These are phyloP conservation scores for Debaryomyces nepalensis DNA, from an alignment of 1,139 yeast genomes.

Conservation along the genomic window DNA sequence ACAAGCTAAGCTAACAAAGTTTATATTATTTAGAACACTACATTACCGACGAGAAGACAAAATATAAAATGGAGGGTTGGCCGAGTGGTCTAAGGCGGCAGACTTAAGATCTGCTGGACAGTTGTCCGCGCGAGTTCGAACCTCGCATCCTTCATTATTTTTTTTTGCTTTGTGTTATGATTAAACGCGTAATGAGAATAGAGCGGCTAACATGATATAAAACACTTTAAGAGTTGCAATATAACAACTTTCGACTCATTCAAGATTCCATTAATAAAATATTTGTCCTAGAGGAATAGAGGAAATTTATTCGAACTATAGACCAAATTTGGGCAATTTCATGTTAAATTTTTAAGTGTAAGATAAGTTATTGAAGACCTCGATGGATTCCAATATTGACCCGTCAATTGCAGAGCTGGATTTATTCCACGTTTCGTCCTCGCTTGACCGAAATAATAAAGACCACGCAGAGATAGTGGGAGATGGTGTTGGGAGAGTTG, in stretches of 20 bases:
- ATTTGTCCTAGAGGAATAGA: neutral
- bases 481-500: slow-evolving; percentile 2
- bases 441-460: slow-evolving; percentile 15
- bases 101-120: slow-evolving; percentile 49
- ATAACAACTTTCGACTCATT: neutral
- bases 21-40: too few species aligned
- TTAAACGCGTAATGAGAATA: neutral
- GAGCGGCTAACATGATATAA: neutral
- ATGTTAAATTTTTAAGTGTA: too few species aligned
- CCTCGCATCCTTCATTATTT: slow-evolving; percentile 74
- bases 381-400: slow-evolving; percentile 24
- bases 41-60: too few species aligned
- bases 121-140: slow-evolving; percentile 82
- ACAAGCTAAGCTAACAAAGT: too few species aligned
- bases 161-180: slow-evolving; percentile 22
- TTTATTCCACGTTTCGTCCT: slow-evolving; percentile 14
- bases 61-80: slow-evolving; percentile 48
- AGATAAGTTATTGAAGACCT: neutral
- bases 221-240: slow-evolving; percentile 1
- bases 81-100: slow-evolving; percentile 61
- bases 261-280: neutral
- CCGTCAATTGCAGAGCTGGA: slow-evolving; percentile 21
- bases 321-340: neutral
- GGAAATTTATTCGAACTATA: too few species aligned
- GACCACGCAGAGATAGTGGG: slow-evolving; percentile 10